Conservation (phyloP, 371 early-diverging fungal genomes). For the Haplosporangium sp. region DNA sequence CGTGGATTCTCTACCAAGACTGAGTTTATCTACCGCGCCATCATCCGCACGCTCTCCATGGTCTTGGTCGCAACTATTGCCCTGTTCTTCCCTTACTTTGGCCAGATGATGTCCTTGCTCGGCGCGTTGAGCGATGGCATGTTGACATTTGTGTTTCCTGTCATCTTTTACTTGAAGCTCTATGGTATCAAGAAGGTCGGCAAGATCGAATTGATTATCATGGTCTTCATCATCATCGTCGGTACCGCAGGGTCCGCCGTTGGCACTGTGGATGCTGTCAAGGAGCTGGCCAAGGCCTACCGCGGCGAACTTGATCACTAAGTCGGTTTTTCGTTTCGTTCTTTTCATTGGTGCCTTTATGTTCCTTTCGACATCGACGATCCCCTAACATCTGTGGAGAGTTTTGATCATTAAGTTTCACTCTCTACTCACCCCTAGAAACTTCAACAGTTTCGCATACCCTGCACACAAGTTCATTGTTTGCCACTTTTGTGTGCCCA, state of each 20-base stretch:
- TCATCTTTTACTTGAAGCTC: conserved; percentile 81
- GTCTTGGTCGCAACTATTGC: conserved; percentile 69
- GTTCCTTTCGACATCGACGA: neutral
- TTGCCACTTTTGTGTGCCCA: neutral
- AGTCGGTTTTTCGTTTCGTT: neutral
- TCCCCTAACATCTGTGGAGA: neutral
- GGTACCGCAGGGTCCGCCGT: conserved; percentile 80
- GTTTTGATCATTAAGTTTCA: conserved; percentile 5
- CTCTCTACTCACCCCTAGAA: neutral
- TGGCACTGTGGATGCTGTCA: conserved; percentile 80
- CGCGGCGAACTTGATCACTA: conserved; percentile 32
- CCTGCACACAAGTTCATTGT: neutral
- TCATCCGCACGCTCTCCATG: conserved; percentile 66
- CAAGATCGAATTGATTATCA: conserved; percentile 67
- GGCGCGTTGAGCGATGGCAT: conserved; percentile 84
- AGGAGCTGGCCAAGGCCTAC: conserved; percentile 49
- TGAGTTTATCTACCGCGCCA: conserved; percentile 68
- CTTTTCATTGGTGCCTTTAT: too few species aligned
- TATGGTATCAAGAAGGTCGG: conserved; percentile 73
- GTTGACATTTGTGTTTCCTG: conserved; percentile 87
- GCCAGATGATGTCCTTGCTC: conserved; percentile 83
- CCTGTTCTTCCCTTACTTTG: conserved; percentile 81
- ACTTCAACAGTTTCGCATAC: conserved; percentile 3
- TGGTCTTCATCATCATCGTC: conserved; percentile 65
- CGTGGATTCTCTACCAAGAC: conserved; percentile 46